Evolutionary conservation across 140 eudicot species (phyloP), one percentile per base, ranked within the genome.

Genomic region (Erigeron philadelphicus): DNA sequence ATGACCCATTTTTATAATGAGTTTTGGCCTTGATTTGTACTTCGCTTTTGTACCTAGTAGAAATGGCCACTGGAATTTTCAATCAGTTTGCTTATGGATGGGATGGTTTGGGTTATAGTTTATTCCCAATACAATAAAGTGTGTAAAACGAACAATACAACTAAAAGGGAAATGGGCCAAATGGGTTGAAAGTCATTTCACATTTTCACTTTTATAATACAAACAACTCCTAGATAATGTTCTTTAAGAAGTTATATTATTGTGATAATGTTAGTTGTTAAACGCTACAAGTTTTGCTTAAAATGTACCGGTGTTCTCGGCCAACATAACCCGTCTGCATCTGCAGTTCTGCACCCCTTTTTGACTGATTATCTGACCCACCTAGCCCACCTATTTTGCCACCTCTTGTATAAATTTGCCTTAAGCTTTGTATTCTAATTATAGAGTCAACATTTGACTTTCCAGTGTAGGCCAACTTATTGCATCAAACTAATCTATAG

Each of bases 361-460:
- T 13, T 38, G 47, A 25, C 6, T 11, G 8, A 8, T 48, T 31
- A 48, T 9, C 46, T 8, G 7, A 23, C n/a, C n/a, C 7, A 44
- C 6, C 11, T 9, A 46, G 1, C 61, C 71, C 25, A 48, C 61
- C 15, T 8, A 31, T 50, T 57, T 68, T 52, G 21, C 38, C 46
- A 52, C 60, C 49, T 52, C 49, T 67, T 25, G 19, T 67, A 25
- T 49, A 46, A 21, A 5, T 15, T 55, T 55, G 25, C 25, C 42
- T 17, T 55, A 19, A 56, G 18, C 11, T 41, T 3, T 12, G 66
- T 9, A 42, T 43, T 18, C 41, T 10, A 64, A 42, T 71, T 45
- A 46, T 61, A 72, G 9, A 49, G 25, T 72, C 77, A 12, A 72
- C n/a, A 48, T 50, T 35, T 38, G 64, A 50, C 16, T 35, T 72